Conservation (phyloP, 1,284 basidiomycete species). For the Ustilago xerochloae region DNA sequence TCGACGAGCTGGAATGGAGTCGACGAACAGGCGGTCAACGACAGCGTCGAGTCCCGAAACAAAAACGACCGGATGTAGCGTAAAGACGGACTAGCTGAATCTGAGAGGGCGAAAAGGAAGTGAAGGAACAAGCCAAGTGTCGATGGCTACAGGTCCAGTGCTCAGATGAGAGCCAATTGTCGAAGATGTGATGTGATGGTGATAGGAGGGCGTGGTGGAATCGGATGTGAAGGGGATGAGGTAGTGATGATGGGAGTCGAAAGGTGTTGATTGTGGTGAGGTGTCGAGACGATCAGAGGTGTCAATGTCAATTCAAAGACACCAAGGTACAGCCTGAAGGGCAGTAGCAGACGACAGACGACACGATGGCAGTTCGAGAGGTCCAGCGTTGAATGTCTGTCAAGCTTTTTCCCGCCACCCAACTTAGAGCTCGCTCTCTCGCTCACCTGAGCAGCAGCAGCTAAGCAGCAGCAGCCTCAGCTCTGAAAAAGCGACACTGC, state of each 20-base stretch:
- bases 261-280: not conserved
- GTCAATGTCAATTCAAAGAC: not conserved
- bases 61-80: too few species aligned
- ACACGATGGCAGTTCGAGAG: not conserved
- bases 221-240: not conserved
- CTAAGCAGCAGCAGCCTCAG: too few species aligned
- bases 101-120: not conserved
- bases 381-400: too few species aligned
- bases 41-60: too few species aligned
- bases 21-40: too few species aligned
- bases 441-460: too few species aligned
- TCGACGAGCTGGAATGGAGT: not conserved
- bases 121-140: not conserved
- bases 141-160: not conserved
- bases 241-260: not conserved
- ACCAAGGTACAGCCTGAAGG: not conserved
- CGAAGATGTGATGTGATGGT: constrained; percentile 1
- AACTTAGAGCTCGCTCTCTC: not conserved
- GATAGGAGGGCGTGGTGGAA: constrained; percentile 7
- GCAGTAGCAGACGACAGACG: not conserved
- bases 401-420: constrained; percentile 3
- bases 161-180: not conserved
- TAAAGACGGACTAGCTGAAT: too few species aligned
- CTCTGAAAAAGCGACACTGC: not conserved
- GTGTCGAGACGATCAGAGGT: not conserved